Conservation (phyloP, 441 rosid genomes). For the Cnidoscolus chayamansa region DNA sequence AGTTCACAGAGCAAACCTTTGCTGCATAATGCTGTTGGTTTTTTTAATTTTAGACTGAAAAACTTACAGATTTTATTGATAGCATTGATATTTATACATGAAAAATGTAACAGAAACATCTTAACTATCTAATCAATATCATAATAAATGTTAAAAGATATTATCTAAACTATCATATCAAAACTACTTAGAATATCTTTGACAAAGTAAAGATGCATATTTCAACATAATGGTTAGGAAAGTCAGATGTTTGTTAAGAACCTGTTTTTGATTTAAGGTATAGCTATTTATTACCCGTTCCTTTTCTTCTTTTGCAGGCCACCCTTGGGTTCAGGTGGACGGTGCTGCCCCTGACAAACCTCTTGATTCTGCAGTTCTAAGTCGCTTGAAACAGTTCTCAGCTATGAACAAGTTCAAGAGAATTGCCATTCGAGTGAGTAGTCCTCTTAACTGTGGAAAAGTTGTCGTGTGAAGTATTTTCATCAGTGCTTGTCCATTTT, state of each 20-base stretch:
- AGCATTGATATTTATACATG: no score
- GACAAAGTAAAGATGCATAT: no score
- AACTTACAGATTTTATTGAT: no score
- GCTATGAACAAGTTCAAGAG: conserved; percentile 96
- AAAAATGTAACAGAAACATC: no score
- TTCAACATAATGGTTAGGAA: not conserved
- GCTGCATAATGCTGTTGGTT: not conserved
- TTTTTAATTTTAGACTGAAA: no score
- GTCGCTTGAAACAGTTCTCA: conserved; percentile 85
- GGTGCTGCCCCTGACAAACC: conserved; percentile 88
- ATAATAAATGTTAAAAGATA: no score
- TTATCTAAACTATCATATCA: no score
- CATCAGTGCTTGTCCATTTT: not conserved
- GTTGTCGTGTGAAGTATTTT: not conserved
- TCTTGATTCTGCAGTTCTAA: conserved; percentile 86
- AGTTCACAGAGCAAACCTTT: not conserved
- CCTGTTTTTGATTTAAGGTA: not conserved
- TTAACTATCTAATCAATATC: no score
- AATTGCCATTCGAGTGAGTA: conserved; percentile 74
- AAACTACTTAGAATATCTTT: no score
- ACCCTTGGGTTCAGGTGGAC: conserved; percentile 88
- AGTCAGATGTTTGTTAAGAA: no score
- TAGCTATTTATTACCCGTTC: conserved; percentile 6
- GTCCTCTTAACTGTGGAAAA: not conserved
- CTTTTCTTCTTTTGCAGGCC: conserved; percentile 48